Percentiles rank a stretch among this genome's conserved stretches.
Conservation (phyloP, 495 filamentous ascomycete species). For the Xylaria scruposa region DNA sequence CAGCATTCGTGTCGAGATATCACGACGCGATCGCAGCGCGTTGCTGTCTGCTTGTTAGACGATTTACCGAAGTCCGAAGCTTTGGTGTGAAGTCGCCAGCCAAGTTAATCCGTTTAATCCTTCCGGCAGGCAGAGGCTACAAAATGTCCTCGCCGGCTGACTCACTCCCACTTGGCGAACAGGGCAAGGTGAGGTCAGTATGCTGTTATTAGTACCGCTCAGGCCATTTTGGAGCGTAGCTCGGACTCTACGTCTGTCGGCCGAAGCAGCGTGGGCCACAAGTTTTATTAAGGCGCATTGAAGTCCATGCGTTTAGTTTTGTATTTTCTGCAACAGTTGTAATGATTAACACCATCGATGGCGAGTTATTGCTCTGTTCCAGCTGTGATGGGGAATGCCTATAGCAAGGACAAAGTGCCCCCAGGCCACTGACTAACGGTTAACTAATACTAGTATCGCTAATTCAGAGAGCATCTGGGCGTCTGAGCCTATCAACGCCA, state of each 20-base stretch:
- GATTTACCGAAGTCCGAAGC: not conserved
- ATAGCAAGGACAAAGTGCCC: not conserved
- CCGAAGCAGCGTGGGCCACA: not conserved
- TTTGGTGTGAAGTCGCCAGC: not conserved
- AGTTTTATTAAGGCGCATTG: not conserved
- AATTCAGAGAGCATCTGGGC: not conserved
- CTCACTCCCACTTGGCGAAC: not conserved
- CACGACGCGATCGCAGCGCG: not conserved
- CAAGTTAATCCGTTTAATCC: not conserved
- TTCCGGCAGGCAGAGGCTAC: not conserved
- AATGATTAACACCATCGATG: not conserved
- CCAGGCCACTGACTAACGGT: not conserved
- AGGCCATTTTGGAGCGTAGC: not conserved
- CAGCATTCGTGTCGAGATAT: not conserved
- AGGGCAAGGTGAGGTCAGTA: not conserved
- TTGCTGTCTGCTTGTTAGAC: too few relatives aligned
- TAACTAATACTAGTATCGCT: not conserved
- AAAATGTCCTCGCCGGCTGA: not conserved
- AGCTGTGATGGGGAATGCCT: not conserved
- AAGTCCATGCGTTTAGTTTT: not conserved
- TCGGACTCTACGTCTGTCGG: conserved; percentile 13
- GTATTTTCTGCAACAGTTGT: not conserved
- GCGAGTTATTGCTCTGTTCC: not conserved
- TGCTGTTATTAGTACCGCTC: not conserved
- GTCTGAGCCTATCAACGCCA: not conserved